phyloP scores from a whole-genome alignment of 2,329 filamentous ascomycete species.

The Trichoderma sp. region DNA sequence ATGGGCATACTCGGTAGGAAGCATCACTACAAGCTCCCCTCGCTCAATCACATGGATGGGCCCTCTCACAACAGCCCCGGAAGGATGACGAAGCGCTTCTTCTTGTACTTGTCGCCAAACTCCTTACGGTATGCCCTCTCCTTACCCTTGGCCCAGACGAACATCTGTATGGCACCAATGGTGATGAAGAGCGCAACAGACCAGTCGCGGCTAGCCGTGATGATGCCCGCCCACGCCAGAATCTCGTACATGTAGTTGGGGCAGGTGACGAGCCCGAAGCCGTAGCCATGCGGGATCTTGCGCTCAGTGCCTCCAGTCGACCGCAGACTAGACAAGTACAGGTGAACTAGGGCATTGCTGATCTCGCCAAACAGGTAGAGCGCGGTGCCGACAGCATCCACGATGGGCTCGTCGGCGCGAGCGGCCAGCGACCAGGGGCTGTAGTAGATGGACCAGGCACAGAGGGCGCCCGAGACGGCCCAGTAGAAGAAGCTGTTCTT shows the following conservation, averaged over 20 bases:
- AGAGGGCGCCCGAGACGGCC: constrained; percentile 73
- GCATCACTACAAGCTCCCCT: neutral
- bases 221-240: constrained; percentile 79
- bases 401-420: constrained; percentile 40
- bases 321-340: constrained; percentile 73
- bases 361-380: constrained; percentile 76
- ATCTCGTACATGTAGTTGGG: constrained; percentile 97
- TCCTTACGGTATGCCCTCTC: constrained; percentile 85
- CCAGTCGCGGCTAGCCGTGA: constrained; percentile 75
- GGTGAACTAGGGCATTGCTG: constrained; percentile 75
- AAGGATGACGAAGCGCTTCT: constrained; percentile 81
- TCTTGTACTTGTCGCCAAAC: constrained; percentile 92
- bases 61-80: constrained; percentile 67
- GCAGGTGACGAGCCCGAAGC: constrained; percentile 84
- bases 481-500: constrained; percentile 97
- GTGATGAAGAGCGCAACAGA: constrained; percentile 72
- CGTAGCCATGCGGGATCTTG: constrained; percentile 81
- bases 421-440: constrained; percentile 68
- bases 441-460: constrained; percentile 78
- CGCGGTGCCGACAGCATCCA: constrained; percentile 66
- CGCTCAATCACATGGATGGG: neutral
- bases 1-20: neutral
- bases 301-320: constrained; percentile 77
- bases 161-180: constrained; percentile 76
- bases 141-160: constrained; percentile 84